Evolutionary conservation across 768 basidiomycete genomes (phyloP), one percentile per base, ranked within the genome.

Genomic region (Holtermannia corniformis): DNA sequence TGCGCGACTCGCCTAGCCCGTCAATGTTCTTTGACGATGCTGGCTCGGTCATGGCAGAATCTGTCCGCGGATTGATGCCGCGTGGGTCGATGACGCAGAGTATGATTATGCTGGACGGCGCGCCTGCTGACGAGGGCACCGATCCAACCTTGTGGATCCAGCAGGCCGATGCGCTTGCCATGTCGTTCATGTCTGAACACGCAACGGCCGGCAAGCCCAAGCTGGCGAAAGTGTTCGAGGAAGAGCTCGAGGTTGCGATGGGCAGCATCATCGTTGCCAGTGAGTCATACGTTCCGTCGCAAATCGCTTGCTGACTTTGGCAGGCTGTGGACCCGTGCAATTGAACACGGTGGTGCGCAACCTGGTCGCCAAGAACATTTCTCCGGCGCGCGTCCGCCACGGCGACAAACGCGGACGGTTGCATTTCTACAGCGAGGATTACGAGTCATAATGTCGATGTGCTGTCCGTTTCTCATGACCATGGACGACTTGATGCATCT

Each of bases 301-400:
- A 13, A 2, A n/a, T n/a, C 26, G 2, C 1, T 24, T 22, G 27
- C 50, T 10, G 43, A 48, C 32, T 41, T 37, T 47, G n/a, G n/a
- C 56, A 84, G 84, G 82, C 60, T 87, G 86, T 62, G 86, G 86
- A 1, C 86, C 86, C 0, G 75, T 77, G 0, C 80, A 83, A 5
- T 75, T 87, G 47, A 83, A 85, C 65, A 81, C 78, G 4, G 73
- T 84, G 61, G 78, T 87, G 5, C 76, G 86, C 41, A 82, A 84
- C 67, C 73, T 79, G 41, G 77, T 86, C 7, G 77, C 83, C 0
- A 68, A 75, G 25, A 79, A 81, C 53, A 84, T 85, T 54, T 76
- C 80, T 63, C 80, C 82, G 20, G 60, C 58, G 25, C 76, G 78
- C 52, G 74, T 83, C 54, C 61, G 76, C 53, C 70, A 73, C 44